Evolutionary conservation across 805 yeast species (phyloP), one percentile per base, ranked within the genome.

Genomic region (Kodamaea restingae): DNA sequence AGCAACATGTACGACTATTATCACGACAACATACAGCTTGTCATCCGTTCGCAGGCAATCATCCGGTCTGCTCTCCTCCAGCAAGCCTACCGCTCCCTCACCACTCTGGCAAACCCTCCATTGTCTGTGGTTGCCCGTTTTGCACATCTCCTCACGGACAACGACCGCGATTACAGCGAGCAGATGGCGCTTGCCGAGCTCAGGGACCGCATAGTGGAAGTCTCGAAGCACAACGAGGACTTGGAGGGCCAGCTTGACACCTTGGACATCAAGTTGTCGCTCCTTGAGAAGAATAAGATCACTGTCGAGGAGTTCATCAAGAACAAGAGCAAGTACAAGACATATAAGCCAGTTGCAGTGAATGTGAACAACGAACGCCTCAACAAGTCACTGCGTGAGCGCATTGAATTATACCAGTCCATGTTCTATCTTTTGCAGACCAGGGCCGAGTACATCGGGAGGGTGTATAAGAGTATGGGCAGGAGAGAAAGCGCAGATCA

Each of bases 391-490:
- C 58, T 75, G 8, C 65, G 71, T 42, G 70, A 69, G 17, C 69
- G 86, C 43, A 66, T 80, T 36, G 88, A 81, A 44, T 59, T 78
- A 1, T 85, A 84, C 58, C 96, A 83, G 50, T 83, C 85, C 15
- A 54, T 91, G 37, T 81, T 93, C 49, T 93, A 83, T 53, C 62
- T 91, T 18, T 59, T 93, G 32, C 98, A 93, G 56, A 84, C 95
- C 0, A 87, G 86, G 51, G 85, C 95, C 0, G 56, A 60, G 1
- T 91, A 91, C 52, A 71, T 90, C 54, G 69, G 80, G 2, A 62
- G 78, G 10, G 58, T 87, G 25, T 75, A 78, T 40, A 57, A 65
- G 11, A 30, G 32, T 4, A 32, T 26, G n/a, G 45, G 42, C 10
- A 40, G 31, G 12, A 41, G 39, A 15, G 35, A 32, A 10, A 25